phyloP scores from a whole-genome alignment of 176 grass and related monocot species.

The Oryza meyeriana region DNA sequence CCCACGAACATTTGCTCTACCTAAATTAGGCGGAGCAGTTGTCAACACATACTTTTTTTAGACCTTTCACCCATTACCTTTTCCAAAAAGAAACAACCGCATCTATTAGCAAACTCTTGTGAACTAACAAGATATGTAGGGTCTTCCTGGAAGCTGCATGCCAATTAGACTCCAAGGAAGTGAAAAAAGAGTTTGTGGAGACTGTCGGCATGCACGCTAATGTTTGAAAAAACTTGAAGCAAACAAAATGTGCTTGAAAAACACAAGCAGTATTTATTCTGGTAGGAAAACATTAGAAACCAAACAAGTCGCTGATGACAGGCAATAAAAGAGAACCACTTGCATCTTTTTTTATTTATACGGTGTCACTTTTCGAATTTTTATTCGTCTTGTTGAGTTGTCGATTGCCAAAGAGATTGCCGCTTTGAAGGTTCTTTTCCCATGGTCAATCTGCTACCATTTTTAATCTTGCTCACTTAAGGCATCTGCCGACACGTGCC shows the following conservation, averaged over 20 bases:
- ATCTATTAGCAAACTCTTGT: neutral
- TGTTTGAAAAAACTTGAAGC: neutral
- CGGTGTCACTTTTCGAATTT: neutral
- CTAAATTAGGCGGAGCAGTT: slow-evolving; percentile 21
- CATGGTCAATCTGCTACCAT: neutral
- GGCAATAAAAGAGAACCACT: slow-evolving; percentile 29
- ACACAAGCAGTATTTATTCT: neutral
- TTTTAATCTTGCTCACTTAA: neutral
- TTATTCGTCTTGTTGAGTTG: slow-evolving; percentile 22
- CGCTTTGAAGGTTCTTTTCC: neutral
- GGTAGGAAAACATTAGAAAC: slow-evolving; percentile 23
- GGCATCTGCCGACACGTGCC: slow-evolving; percentile 3
- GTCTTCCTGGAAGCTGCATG: neutral
- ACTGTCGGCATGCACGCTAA: slow-evolving; percentile 11
- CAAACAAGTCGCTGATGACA: slow-evolving; percentile 26
- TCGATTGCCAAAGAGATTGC: slow-evolving; percentile 11
- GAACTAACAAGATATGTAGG: slow-evolving; percentile 5
- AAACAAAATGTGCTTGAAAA: slow-evolving; percentile 7
- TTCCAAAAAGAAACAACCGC: neutral
- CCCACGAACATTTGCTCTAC: slow-evolving; percentile 16
- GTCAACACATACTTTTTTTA: neutral
- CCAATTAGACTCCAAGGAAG: neutral
- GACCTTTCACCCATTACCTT: slow-evolving; percentile 7
- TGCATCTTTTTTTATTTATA: neutral
- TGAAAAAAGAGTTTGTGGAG: neutral